Evolutionary conservation across 1,284 basidiomycete genomes (phyloP), one percentile per base, ranked within the genome.

Genomic region (Rhodotorula sp.): DNA sequence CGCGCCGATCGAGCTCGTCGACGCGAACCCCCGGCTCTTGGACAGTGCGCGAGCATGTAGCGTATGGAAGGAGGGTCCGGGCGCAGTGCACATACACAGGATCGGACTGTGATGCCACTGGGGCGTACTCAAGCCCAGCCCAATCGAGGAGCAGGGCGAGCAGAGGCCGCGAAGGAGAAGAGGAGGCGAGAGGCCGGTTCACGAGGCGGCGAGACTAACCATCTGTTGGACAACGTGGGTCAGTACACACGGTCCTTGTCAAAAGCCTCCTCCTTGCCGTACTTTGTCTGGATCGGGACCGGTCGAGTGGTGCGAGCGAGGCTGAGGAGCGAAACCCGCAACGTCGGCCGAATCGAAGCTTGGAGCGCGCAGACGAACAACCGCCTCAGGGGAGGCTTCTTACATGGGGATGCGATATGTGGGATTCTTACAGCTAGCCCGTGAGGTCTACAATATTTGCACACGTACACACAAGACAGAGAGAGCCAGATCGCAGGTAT

Each of bases 291-390:
- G n/a, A 23, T 54, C n/a, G 14, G 21, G 52, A 26, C 23, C 21
- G 52, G 21, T 54, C 52, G 52, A 26, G 52, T 54, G 52, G 52
- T 54, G 52, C 52, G 52, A 54, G n/a, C 52, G 38, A 43, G 38
- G 38, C 38, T 43, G 38, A 43, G 38, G 38, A 43, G 38, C 38
- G 38, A 43, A 14, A 43, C 38, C 38, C 38, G 38, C 8, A 43
- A 43, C 10, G 38, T 12, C 38, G 38, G 38, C 10, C 38, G 38
- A 43, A 43, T 43, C 38, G 38, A 43, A 43, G 38, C 38, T 43
- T 43, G 38, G 38, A 43, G 38, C 38, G 38, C 38, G 10, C 10
- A 10, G 1, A 8, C 38, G 38, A 43, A 10, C 2, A 14, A 43
- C 12, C 38, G 38, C 38, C 38, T 43, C 38, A 43, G 38, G 38